Evolutionary conservation across 768 basidiomycete species (phyloP).

Genomic region (Rubroboletus pulcherrimus): DNA sequence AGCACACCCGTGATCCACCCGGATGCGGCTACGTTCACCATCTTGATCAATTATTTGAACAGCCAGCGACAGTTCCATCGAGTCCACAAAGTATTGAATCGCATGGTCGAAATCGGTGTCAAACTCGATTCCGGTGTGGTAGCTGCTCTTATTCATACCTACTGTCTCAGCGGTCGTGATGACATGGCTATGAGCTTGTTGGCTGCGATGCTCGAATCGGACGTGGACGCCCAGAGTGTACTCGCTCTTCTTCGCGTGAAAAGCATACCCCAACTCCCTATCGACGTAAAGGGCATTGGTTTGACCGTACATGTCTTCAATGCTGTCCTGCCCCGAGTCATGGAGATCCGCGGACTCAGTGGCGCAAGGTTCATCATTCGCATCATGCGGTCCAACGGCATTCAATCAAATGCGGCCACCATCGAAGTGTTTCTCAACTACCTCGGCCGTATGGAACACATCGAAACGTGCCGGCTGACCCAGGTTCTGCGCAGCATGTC

Average conservation of each 20-base stretch:
- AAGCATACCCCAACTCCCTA: conserved; percentile 12
- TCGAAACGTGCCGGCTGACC: conserved; percentile 45
- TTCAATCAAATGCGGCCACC: conserved; percentile 54
- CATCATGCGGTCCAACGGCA: conserved; percentile 50
- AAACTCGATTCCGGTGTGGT: conserved; percentile 44
- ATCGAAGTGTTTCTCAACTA: conserved; percentile 52
- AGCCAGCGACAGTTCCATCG: conserved; percentile 40
- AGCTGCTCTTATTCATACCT: conserved; percentile 56
- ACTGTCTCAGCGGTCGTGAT: conserved; percentile 44
- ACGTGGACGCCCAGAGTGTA: conserved; percentile 22
- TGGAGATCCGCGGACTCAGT: conserved; percentile 47
- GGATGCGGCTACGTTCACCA: conserved; percentile 57
- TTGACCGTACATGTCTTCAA: conserved; percentile 57
- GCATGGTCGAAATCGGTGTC: conserved; percentile 43
- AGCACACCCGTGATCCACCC: conserved; percentile 33
- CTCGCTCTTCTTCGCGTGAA: conserved; percentile 22
- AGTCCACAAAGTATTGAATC: conserved; percentile 44
- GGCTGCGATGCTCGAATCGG: conserved; percentile 40
- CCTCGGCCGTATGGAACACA: conserved; percentile 41
- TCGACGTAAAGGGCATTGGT: conserved; percentile 27
- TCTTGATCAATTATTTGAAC: conserved; percentile 57
- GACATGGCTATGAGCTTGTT: conserved; percentile 52
- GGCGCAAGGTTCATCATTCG: conserved; percentile 45
- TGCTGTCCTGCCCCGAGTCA: conserved; percentile 49
- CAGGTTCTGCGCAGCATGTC: conserved; percentile 45